Conservation (phyloP, 2,329 filamentous ascomycete genomes). For the Thielaviopsis populi region DNA sequence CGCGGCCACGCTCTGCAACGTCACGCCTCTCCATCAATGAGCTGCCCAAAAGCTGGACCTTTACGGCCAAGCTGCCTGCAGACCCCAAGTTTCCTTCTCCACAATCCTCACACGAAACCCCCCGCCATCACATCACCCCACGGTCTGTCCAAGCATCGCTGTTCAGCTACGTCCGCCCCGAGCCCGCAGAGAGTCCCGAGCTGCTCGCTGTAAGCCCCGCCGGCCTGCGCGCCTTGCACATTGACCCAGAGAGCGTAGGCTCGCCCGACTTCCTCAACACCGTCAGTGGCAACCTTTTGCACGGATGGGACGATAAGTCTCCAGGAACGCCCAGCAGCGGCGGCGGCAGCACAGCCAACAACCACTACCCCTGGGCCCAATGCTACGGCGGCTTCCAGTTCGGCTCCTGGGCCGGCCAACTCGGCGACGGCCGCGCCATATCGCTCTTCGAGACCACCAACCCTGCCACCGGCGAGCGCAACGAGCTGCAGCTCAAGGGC, state of each 20-base stretch:
- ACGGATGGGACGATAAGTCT: constrained; percentile 58
- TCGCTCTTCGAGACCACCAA: constrained; percentile 85
- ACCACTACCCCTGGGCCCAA: constrained; percentile 81
- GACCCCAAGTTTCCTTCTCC: constrained; percentile 71
- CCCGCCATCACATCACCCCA: constrained; percentile 60
- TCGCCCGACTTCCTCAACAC: constrained; percentile 61
- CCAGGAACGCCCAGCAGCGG: constrained; percentile 38
- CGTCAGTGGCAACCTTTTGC: constrained; percentile 68
- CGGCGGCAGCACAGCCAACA: neutral
- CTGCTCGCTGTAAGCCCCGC: constrained; percentile 66
- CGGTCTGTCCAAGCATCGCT: constrained; percentile 71
- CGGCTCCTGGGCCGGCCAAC: constrained; percentile 87
- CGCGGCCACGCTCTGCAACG: neutral
- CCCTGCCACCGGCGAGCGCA: constrained; percentile 51
- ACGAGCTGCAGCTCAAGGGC: constrained; percentile 89
- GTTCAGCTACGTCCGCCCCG: constrained; percentile 83
- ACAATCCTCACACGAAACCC: constrained; percentile 62
- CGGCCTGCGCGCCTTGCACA: constrained; percentile 67
- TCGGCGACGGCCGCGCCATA: constrained; percentile 88
- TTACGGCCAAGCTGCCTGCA: constrained; percentile 53
- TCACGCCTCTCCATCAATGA: constrained; percentile 30
- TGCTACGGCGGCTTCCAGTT: constrained; percentile 79
- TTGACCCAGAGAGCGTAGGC: constrained; percentile 50
- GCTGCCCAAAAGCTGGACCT: constrained; percentile 50
- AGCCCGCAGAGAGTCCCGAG: constrained; percentile 55